Percentiles rank a stretch among this genome's conserved stretches.
Conservation (phyloP, 2,329 filamentous ascomycete species). For the Arthrobotrys megalospora region DNA sequence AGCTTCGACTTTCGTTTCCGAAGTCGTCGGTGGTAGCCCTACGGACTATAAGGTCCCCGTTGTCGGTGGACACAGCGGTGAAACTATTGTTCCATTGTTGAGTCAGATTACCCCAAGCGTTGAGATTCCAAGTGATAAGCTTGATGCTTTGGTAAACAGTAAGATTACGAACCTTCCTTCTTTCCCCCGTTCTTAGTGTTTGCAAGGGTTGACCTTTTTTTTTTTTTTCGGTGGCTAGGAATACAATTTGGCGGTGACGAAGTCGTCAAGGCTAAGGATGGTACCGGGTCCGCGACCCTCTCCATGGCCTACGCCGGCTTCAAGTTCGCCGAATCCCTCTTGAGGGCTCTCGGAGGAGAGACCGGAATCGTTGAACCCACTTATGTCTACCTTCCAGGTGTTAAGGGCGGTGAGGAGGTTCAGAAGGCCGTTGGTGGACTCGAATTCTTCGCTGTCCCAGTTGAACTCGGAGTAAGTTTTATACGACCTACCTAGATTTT, state of each 20-base stretch:
- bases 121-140: constrained; percentile 88
- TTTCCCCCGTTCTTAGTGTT: not conserved
- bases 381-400: constrained; percentile 93
- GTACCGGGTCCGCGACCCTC: constrained; percentile 88
- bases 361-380: constrained; percentile 94
- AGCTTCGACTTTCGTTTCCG: constrained; percentile 94
- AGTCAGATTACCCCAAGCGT: constrained; percentile 87
- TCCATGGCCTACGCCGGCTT: constrained; percentile 97
- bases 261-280: constrained; percentile 95
- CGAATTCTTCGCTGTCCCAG: constrained; percentile 96
- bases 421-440: constrained; percentile 81
- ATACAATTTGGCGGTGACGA: constrained; percentile 98
- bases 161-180: constrained; percentile 65
- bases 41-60: constrained; percentile 89
- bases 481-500: constrained; percentile 26
- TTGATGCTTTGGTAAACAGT: constrained; percentile 90
- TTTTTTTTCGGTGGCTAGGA: constrained; percentile 67
- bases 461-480: constrained; percentile 90
- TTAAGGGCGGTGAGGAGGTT: constrained; percentile 88
- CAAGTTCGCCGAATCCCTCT: constrained; percentile 92
- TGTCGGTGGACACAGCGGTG: constrained; percentile 95
- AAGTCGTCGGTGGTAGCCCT: constrained; percentile 86
- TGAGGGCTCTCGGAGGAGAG: constrained; percentile 87
- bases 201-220: not conserved
- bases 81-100: constrained; percentile 98